A percentile compares a stretch with the other conserved stretches of the same genome.
These are phyloP conservation scores for Litsea cubeba DNA, from an alignment of 164 flowering plant genomes.

Conservation along the genomic window DNA sequence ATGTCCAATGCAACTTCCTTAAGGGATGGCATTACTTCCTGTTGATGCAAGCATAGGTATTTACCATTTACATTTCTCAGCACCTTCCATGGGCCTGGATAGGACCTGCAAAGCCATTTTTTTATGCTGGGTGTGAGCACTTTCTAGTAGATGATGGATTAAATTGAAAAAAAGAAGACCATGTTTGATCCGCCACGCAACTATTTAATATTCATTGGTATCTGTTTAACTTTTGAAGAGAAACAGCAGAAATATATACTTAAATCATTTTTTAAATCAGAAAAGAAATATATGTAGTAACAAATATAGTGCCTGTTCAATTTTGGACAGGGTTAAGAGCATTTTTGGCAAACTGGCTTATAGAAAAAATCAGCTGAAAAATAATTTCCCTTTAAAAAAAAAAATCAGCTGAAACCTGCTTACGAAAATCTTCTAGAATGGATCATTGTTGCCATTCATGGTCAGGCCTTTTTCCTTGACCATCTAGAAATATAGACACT, in stretches of 20 bases:
- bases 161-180: neutral
- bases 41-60: slow-evolving; percentile 67
- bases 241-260: neutral
- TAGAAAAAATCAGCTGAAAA: neutral
- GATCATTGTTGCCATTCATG: neutral
- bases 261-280: neutral
- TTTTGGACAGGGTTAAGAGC: neutral
- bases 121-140: neutral
- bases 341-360: neutral
- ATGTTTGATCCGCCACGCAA: neutral
- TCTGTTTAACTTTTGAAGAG: neutral
- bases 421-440: neutral
- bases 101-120: slow-evolving; percentile 42
- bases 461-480: neutral
- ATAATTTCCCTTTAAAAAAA: too few relatives aligned
- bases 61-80: slow-evolving; percentile 45
- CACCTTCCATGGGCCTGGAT: slow-evolving; percentile 93
- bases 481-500: too few relatives aligned
- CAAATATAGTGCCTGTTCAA: neutral
- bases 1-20: slow-evolving; percentile 85
- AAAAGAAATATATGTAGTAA: neutral
- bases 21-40: slow-evolving; percentile 80
- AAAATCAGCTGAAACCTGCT: neutral
- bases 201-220: neutral
- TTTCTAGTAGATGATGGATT: neutral